Conservation (phyloP, 2,329 filamentous ascomycete genomes). For the Paraphaeosphaeria sporulosa region DNA sequence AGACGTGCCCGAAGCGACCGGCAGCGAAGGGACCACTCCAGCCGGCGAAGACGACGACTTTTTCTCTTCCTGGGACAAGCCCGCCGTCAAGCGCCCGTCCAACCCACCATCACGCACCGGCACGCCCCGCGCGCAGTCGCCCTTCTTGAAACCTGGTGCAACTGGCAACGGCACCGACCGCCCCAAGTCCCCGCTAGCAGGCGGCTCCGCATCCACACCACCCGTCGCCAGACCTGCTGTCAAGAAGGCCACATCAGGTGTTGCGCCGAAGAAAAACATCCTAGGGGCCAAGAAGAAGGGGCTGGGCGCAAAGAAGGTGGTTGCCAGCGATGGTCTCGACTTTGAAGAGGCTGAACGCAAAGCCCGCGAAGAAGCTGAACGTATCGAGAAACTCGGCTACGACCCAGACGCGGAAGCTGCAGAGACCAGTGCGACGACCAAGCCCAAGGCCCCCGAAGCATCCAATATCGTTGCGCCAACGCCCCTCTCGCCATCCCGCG, state of each 20-base stretch:
- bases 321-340: constrained; percentile 76
- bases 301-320: constrained; percentile 75
- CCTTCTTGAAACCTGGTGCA: constrained; percentile 78
- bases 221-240: constrained; percentile 69
- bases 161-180: constrained; percentile 71
- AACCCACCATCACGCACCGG: constrained; percentile 89
- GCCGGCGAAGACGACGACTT: constrained; percentile 91
- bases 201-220: constrained; percentile 57
- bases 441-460: constrained; percentile 55
- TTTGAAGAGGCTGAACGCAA: constrained; percentile 98
- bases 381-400: constrained; percentile 94
- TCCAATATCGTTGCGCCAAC: constrained; percentile 76
- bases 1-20: constrained; percentile 67
- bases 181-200: constrained; percentile 79
- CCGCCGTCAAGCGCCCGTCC: constrained; percentile 92
- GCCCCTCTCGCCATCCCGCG: constrained; percentile 71
- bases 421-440: constrained; percentile 39
- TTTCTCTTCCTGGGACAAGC: constrained; percentile 99
- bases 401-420: constrained; percentile 83
- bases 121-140: constrained; percentile 85
- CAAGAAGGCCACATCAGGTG: constrained; percentile 71
- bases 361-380: constrained; percentile 95
- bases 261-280: constrained; percentile 82
- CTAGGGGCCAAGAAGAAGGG: constrained; percentile 76
- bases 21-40: constrained; percentile 74